A percentile compares a stretch with the other conserved stretches of the same genome.
Evolutionary conservation across 1,284 basidiomycete genomes (phyloP).

Genomic region (Boletus smithii): DNA sequence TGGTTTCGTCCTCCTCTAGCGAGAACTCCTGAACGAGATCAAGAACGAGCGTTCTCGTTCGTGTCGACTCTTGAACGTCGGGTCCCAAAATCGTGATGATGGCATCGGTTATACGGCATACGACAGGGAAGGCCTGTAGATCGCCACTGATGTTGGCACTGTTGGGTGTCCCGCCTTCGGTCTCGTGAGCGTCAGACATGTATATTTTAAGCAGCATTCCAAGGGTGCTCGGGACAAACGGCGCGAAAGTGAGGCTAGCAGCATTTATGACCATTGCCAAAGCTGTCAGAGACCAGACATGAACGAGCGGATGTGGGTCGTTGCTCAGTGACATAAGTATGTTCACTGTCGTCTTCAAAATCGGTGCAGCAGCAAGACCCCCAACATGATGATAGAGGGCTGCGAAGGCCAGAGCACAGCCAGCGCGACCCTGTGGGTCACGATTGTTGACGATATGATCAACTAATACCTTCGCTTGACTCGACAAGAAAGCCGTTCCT

Average conservation of each 20-base stretch:
- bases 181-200: constrained; percentile 88
- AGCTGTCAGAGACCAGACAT: constrained; percentile 89
- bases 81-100: constrained; percentile 93
- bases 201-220: constrained; percentile 92
- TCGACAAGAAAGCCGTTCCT: constrained; percentile 82
- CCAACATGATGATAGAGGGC: constrained; percentile 92
- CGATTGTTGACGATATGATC: constrained; percentile 97
- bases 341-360: constrained; percentile 95
- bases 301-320: constrained; percentile 95
- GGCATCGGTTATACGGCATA: constrained; percentile 90
- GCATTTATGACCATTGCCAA: constrained; percentile 87
- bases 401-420: constrained; percentile 93
- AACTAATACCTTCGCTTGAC: constrained; percentile 88
- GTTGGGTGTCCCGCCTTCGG: constrained; percentile 83
- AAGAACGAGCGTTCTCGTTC: constrained; percentile 79
- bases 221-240: constrained; percentile 85
- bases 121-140: constrained; percentile 86
- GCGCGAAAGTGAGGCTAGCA: constrained; percentile 88
- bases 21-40: constrained; percentile 86
- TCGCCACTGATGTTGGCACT: constrained; percentile 89
- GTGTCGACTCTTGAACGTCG: constrained; percentile 86
- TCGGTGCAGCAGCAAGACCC: constrained; percentile 87
- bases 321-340: constrained; percentile 93
- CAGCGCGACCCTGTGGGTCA: constrained; percentile 89
- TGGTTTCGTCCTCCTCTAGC: constrained; percentile 82